These are phyloP conservation scores for Naganishia cerealis DNA, from an alignment of 1,284 basidiomycete genomes.

Conservation along the genomic window DNA sequence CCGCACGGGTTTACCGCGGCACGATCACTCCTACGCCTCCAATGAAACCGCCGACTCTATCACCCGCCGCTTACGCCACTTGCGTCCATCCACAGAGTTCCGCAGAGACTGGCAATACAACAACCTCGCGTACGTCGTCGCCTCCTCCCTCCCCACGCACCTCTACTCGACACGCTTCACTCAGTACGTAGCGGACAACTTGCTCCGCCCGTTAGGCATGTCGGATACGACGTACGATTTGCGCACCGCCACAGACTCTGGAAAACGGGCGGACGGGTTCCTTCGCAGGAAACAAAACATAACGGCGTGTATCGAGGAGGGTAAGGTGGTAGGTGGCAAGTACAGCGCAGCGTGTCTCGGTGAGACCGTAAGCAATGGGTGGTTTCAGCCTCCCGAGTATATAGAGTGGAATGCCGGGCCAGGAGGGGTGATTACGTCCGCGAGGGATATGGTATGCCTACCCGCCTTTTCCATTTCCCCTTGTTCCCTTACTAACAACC, in stretches of 20 bases:
- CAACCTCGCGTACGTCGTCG: slow-evolving; percentile 36
- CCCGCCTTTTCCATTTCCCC: neutral
- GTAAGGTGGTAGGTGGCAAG: neutral
- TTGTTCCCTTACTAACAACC: slow-evolving; percentile 2
- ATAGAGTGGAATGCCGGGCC: slow-evolving; percentile 27
- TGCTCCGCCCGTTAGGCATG: slow-evolving; percentile 39
- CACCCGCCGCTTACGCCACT: slow-evolving; percentile 16
- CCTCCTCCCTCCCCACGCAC: slow-evolving; percentile 30
- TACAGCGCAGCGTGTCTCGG: slow-evolving; percentile 13
- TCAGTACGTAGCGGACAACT: slow-evolving; percentile 36
- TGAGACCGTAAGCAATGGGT: slow-evolving; percentile 22
- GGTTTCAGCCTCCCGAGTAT: slow-evolving; percentile 26
- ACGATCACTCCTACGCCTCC: slow-evolving; percentile 32
- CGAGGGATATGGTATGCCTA: slow-evolving; percentile 36
- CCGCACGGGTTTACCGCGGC: slow-evolving; percentile 37
- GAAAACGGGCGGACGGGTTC: slow-evolving; percentile 24
- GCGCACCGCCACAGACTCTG: slow-evolving; percentile 25
- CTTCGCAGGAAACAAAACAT: slow-evolving; percentile 28
- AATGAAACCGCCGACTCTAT: slow-evolving; percentile 3
- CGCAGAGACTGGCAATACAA: slow-evolving; percentile 37
- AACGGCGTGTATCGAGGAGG: slow-evolving; percentile 25
- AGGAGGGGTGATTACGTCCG: slow-evolving; percentile 33
- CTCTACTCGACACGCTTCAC: slow-evolving; percentile 26
- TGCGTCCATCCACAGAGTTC: slow-evolving; percentile 31
- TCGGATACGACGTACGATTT: slow-evolving; percentile 34